Evolutionary conservation across 805 yeast genomes (phyloP).

Genomic region (Sugiyamaella marilandica): DNA sequence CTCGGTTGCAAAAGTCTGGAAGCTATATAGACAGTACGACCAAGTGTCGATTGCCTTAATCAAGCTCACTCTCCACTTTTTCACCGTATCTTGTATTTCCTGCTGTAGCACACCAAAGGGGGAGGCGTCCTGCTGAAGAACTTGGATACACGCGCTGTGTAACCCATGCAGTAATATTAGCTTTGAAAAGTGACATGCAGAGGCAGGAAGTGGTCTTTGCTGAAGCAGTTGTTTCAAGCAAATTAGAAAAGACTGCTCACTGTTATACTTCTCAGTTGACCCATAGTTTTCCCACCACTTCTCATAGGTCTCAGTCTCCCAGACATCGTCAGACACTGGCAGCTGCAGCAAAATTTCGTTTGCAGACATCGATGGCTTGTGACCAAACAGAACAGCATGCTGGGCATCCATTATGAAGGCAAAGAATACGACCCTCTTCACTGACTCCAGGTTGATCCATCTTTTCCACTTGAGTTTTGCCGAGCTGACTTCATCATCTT

Average conservation of each 20-base stretch:
- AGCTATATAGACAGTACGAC: conserved; percentile 25
- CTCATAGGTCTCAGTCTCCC: conserved; percentile 21
- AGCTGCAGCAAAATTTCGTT: conserved; percentile 26
- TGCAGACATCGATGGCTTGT: conserved; percentile 24
- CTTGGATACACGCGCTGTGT: conserved; percentile 25
- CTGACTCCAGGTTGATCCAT: conserved; percentile 28
- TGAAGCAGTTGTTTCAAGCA: conserved; percentile 22
- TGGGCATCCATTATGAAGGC: conserved; percentile 31
- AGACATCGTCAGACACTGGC: conserved; percentile 25
- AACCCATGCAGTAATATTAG: conserved; percentile 27
- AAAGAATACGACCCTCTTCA: conserved; percentile 23
- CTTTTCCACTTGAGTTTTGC: conserved; percentile 19
- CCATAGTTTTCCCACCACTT: conserved; percentile 14
- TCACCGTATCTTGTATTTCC: conserved; percentile 8
- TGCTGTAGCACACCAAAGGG: conserved; percentile 19
- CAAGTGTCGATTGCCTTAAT: conserved; percentile 27
- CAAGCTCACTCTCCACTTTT: conserved; percentile 21
- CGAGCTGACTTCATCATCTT: conserved; percentile 5
- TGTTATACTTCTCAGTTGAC: not conserved
- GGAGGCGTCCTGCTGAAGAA: conserved; percentile 23
- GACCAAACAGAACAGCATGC: conserved; percentile 28
- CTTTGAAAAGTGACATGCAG: conserved; percentile 22
- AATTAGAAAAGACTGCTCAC: conserved; percentile 20
- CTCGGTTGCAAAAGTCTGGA: conserved; percentile 23
- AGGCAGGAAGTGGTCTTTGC: conserved; percentile 21